Evolutionary conservation across 495 filamentous ascomycete species (phyloP).

Genomic region (Penicillium samsonianum): DNA sequence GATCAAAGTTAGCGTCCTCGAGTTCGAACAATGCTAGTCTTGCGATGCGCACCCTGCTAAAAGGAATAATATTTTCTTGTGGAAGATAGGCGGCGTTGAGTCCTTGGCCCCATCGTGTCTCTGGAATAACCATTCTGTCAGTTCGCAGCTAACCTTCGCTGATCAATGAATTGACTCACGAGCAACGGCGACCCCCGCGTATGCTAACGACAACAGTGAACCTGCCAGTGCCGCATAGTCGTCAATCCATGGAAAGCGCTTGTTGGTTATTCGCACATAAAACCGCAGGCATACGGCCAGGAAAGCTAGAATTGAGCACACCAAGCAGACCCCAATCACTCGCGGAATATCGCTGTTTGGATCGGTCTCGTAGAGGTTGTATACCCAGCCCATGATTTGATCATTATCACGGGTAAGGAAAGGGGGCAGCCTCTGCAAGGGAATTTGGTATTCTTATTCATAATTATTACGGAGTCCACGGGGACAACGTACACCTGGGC

Average conservation of each 20-base stretch:
- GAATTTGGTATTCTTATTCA: neutral
- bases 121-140: slow-evolving; percentile 14
- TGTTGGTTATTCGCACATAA: slow-evolving; percentile 23
- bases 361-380: slow-evolving; percentile 31
- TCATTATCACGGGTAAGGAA: neutral
- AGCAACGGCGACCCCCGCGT: slow-evolving; percentile 25
- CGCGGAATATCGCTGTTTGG: slow-evolving; percentile 23
- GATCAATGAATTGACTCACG: slow-evolving; percentile 24
- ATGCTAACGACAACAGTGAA: slow-evolving; percentile 23
- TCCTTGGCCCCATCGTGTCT: slow-evolving; percentile 36
- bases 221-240: slow-evolving; percentile 30
- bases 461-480: neutral
- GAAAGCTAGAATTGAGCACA: slow-evolving; percentile 24
- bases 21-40: neutral
- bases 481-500: no score
- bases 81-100: slow-evolving; percentile 26
- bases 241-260: slow-evolving; percentile 28
- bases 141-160: neutral
- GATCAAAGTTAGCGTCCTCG: neutral
- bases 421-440: neutral
- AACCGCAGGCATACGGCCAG: slow-evolving; percentile 30
- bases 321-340: slow-evolving; percentile 23
- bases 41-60: slow-evolving; percentile 25
- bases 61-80: slow-evolving; percentile 25
- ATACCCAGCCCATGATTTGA: slow-evolving; percentile 32